These are phyloP conservation scores for Leishmania tropica DNA, from an alignment of 208 protist species.

Conservation along the genomic window DNA sequence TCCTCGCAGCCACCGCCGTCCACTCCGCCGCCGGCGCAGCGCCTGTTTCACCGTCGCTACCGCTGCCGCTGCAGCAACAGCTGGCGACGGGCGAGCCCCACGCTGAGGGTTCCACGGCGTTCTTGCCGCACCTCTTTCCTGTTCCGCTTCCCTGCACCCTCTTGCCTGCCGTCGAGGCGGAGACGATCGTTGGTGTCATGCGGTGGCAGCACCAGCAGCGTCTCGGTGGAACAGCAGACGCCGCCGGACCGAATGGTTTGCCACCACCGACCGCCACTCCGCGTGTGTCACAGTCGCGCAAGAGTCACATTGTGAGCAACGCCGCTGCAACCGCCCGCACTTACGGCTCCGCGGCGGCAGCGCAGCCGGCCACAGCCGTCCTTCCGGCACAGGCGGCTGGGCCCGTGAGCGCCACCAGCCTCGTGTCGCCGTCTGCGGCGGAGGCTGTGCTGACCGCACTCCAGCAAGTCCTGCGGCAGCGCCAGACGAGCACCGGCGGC, in stretches of 20 bases:
- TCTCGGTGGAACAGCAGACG: neutral
- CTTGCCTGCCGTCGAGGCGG: constrained; percentile 37
- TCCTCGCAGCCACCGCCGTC: constrained; percentile 25
- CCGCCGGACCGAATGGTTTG: neutral
- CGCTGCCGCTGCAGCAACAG: neutral
- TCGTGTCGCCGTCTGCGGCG: constrained; percentile 1
- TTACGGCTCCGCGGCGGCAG: neutral
- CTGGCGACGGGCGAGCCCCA: neutral
- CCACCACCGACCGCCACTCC: neutral
- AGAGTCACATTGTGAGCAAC: neutral
- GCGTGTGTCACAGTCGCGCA: neutral
- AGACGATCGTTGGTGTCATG: constrained; percentile 25
- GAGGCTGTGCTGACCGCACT: constrained; percentile 21
- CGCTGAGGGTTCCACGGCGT: neutral
- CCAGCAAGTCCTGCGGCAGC: constrained; percentile 14
- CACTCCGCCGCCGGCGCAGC: neutral
- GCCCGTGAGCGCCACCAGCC: neutral
- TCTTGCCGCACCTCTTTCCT: neutral
- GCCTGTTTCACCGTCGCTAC: neutral
- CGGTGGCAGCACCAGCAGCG: constrained; percentile 1
- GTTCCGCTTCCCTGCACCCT: constrained; percentile 28
- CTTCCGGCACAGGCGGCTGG: neutral
- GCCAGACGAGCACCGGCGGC: constrained; percentile 13
- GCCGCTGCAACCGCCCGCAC: neutral
- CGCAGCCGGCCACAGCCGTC: neutral